These are phyloP conservation scores for Phanerochaete carnosa DNA, from an alignment of 768 basidiomycete genomes.

Conservation along the genomic window DNA sequence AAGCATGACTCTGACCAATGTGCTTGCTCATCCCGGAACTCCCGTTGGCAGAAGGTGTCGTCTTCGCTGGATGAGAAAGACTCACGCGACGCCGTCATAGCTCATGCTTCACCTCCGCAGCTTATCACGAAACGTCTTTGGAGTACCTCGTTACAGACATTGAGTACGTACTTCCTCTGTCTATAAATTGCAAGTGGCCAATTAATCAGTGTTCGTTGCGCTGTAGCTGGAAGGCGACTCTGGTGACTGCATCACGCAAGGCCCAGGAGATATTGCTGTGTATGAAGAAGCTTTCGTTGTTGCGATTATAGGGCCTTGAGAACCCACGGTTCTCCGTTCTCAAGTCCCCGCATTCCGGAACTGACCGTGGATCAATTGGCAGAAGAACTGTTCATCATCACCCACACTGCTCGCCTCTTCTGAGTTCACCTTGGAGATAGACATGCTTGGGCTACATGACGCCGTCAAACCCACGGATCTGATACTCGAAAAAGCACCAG, in stretches of 20 bases:
- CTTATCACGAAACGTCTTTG: slow-evolving; percentile 49
- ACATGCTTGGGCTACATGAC: slow-evolving; percentile 57
- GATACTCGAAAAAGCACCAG: slow-evolving; percentile 58
- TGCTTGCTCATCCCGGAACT: no score
- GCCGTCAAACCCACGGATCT: slow-evolving; percentile 53
- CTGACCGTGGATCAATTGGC: slow-evolving; percentile 41
- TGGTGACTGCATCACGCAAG: slow-evolving; percentile 49
- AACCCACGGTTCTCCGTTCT: slow-evolving; percentile 41
- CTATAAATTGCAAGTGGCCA: background rate
- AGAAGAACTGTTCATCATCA: slow-evolving; percentile 59
- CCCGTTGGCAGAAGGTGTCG: no score
- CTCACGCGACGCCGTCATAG: no score
- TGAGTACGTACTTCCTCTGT: no score
- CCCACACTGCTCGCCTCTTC: slow-evolving; percentile 62
- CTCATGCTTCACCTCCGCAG: no score
- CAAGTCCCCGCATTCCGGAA: background rate
- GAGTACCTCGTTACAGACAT: slow-evolving; percentile 63
- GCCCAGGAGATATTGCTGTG: slow-evolving; percentile 55
- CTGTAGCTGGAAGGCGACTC: slow-evolving; percentile 70
- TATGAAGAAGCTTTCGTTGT: slow-evolving; percentile 63
- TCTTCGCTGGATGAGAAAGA: no score
- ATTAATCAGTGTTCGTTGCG: background rate
- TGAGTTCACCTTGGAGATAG: no score
- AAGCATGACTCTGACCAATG: no score
- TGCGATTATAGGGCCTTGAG: slow-evolving; percentile 56